phyloP scores from a whole-genome alignment of 495 filamentous ascomycete genomes.

The Daldinia vernicosa region DNA sequence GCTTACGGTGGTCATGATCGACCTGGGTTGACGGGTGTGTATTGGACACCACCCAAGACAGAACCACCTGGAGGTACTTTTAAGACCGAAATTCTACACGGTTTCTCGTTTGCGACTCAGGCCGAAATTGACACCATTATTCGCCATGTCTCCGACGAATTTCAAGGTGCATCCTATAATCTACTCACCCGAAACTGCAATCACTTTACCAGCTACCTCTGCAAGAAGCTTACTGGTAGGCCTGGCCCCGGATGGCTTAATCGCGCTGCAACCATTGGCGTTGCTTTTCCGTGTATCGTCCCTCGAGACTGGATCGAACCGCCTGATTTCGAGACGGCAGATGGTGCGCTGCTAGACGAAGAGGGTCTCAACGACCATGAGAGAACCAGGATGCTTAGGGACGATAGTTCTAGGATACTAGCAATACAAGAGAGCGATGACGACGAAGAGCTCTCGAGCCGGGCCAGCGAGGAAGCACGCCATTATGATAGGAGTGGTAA shows the following conservation, averaged over 20 bases:
- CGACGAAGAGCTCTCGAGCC: slow-evolving; percentile 31
- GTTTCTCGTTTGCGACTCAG: slow-evolving; percentile 70
- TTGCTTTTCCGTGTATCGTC: slow-evolving; percentile 80
- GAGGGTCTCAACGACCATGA: slow-evolving; percentile 57
- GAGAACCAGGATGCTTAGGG: slow-evolving; percentile 62
- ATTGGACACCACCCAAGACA: slow-evolving; percentile 73
- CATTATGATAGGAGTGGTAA: slow-evolving; percentile 44
- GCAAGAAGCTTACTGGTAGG: slow-evolving; percentile 68
- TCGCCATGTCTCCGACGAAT: slow-evolving; percentile 69
- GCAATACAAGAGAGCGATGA: slow-evolving; percentile 27
- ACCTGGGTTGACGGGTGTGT: slow-evolving; percentile 74
- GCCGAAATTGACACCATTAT: slow-evolving; percentile 74
- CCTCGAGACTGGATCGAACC: slow-evolving; percentile 80
- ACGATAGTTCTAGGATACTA: slow-evolving; percentile 34
- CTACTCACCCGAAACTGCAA: slow-evolving; percentile 84
- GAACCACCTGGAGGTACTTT: slow-evolving; percentile 80
- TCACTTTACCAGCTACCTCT: slow-evolving; percentile 78
- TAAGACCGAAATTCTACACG: slow-evolving; percentile 72
- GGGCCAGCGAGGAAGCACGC: slow-evolving; percentile 46
- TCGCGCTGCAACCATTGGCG: slow-evolving; percentile 78
- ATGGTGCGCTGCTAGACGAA: slow-evolving; percentile 71
- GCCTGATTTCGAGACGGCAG: slow-evolving; percentile 75
- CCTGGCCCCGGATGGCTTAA: slow-evolving; percentile 77
- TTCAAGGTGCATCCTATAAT: slow-evolving; percentile 76
- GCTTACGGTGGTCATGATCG: slow-evolving; percentile 82